Percentiles rank a stretch among this genome's conserved stretches.
Conservation (phyloP, 2,329 filamentous ascomycete species). For the Curvularia hawaiiensis region DNA sequence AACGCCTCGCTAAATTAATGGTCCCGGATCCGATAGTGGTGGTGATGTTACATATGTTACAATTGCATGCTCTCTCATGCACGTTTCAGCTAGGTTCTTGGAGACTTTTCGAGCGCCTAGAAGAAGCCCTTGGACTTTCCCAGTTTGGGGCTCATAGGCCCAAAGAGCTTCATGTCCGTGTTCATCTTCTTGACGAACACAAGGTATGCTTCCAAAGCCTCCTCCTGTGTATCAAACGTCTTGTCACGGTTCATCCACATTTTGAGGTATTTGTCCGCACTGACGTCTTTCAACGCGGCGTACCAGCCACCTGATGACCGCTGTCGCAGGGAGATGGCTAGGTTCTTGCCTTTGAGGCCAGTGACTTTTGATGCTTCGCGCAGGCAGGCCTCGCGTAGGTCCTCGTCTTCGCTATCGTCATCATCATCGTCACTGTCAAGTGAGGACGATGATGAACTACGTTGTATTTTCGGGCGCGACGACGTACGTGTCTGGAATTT, state of each 20-base stretch:
- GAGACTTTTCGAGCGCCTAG: background rate
- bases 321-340: constrained; percentile 29
- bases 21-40: constrained; percentile 1
- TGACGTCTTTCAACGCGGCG: constrained; percentile 32
- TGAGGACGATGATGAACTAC: constrained; percentile 6
- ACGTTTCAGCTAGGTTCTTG: background rate
- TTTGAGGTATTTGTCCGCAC: constrained; percentile 36
- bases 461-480: constrained; percentile 12
- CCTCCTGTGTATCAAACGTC: constrained; percentile 27
- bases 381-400: constrained; percentile 15
- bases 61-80: constrained; percentile 7
- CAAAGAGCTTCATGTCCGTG: constrained; percentile 28
- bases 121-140: constrained; percentile 17
- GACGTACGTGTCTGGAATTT: constrained; percentile 10
- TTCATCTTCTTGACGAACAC: constrained; percentile 34
- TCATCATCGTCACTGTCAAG: constrained; percentile 8
- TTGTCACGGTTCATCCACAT: constrained; percentile 40
- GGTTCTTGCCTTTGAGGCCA: constrained; percentile 28
- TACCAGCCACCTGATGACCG: constrained; percentile 32
- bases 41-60: constrained; percentile 12
- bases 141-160: constrained; percentile 21
- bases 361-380: constrained; percentile 27
- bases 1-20: constrained; percentile 3
- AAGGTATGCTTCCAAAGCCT: constrained; percentile 34
- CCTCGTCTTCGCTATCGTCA: constrained; percentile 4